These are phyloP conservation scores for Fusarium haematococcum DNA, from an alignment of 2,329 filamentous ascomycete genomes.

Conservation along the genomic window DNA sequence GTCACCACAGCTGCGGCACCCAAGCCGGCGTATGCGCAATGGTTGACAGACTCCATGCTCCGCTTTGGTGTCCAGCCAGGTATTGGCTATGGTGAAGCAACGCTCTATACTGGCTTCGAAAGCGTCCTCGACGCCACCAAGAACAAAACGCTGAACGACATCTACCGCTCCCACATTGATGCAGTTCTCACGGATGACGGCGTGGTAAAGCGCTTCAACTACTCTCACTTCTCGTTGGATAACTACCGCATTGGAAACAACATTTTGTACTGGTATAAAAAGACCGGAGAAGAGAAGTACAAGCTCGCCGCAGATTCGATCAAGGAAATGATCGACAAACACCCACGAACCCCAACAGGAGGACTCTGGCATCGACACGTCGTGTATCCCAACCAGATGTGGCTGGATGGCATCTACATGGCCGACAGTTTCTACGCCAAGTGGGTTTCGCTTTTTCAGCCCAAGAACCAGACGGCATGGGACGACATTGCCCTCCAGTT, in stretches of 20 bases:
- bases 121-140: constrained; percentile 56
- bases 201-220: constrained; percentile 58
- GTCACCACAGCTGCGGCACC: not conserved
- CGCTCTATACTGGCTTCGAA: constrained; percentile 62
- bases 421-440: constrained; percentile 57
- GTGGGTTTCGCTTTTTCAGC: constrained; percentile 53
- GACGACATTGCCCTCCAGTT: constrained; percentile 59
- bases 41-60: constrained; percentile 62
- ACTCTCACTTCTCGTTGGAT: constrained; percentile 61
- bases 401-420: constrained; percentile 68
- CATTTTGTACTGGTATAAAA: constrained; percentile 61
- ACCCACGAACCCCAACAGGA: constrained; percentile 61
- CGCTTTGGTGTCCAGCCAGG: constrained; percentile 52
- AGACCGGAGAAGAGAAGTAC: constrained; percentile 59
- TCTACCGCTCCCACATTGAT: constrained; percentile 59
- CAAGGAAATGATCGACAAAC: constrained; percentile 57
- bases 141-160: constrained; percentile 56
- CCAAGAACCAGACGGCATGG: constrained; percentile 53
- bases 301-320: constrained; percentile 60
- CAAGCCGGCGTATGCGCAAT: constrained; percentile 43
- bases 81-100: constrained; percentile 58
- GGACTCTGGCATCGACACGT: constrained; percentile 64
- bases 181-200: constrained; percentile 57
- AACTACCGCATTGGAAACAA: constrained; percentile 66
- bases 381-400: constrained; percentile 65